Percentiles rank a stretch among this genome's conserved stretches.
Conservation (phyloP, 108 stramenopile genomes). For the Schizochytrium sp. region DNA sequence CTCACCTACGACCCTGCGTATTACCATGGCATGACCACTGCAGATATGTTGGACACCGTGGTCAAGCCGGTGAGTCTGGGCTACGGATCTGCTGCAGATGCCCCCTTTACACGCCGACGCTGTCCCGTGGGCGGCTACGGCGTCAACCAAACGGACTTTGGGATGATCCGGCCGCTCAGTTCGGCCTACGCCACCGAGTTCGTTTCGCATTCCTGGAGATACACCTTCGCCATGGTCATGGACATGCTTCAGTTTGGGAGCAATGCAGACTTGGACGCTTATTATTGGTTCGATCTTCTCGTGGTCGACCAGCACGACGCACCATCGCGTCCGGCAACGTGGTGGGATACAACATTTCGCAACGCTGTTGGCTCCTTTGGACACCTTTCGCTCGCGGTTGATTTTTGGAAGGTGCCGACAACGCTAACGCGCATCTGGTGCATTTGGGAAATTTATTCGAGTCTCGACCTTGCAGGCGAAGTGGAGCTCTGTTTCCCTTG, state of each 20-base stretch:
- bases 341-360: not conserved
- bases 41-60: not conserved
- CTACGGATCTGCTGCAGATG: not conserved
- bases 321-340: not conserved
- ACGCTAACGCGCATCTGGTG: conserved; percentile 2
- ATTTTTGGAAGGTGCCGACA: not conserved
- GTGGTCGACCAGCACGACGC: not conserved
- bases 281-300: not conserved
- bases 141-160: not conserved
- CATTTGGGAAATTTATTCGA: not conserved
- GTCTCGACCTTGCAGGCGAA: not conserved
- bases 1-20: not conserved
- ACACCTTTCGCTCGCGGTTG: not conserved
- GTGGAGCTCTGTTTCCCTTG: not conserved
- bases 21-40: not conserved
- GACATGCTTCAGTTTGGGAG: not conserved
- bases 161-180: not conserved
- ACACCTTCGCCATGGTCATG: not conserved
- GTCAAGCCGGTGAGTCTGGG: not conserved
- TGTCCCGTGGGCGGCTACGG: not conserved
- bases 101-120: not conserved
- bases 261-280: not conserved
- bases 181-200: not conserved
- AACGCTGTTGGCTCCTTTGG: conserved; percentile 5
- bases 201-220: not conserved